phyloP scores from a whole-genome alignment of 208 protist genomes.

The Crithidia brevicula region DNA sequence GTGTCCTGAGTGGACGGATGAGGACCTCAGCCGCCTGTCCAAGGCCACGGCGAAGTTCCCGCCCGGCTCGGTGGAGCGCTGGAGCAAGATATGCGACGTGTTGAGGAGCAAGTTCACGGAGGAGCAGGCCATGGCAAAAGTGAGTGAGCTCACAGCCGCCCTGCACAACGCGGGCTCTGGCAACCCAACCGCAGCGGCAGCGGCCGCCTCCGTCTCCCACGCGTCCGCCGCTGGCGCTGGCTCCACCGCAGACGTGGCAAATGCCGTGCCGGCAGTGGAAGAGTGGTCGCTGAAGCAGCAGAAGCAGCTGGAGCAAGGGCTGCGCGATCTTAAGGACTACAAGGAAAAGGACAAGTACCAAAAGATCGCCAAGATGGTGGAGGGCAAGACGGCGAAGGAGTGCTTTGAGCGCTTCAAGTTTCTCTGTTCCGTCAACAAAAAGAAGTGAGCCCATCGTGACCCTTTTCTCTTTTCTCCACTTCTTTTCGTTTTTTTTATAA shows the following conservation, averaged over 20 bases:
- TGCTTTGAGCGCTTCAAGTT: slow-evolving; percentile 97
- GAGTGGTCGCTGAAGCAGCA: slow-evolving; percentile 96
- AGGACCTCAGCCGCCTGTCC: slow-evolving; percentile 92
- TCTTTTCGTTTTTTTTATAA: background rate
- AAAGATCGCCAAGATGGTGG: slow-evolving; percentile 93
- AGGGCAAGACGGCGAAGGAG: slow-evolving; percentile 96
- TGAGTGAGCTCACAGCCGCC: slow-evolving; percentile 82
- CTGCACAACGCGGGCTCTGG: slow-evolving; percentile 47
- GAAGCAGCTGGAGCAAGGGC: slow-evolving; percentile 93
- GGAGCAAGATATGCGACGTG: slow-evolving; percentile 86
- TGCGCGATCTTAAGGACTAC: slow-evolving; percentile 93
- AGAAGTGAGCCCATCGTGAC: slow-evolving; percentile 38
- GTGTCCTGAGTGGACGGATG: slow-evolving; percentile 83
- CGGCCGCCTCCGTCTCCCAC: slow-evolving; percentile 27
- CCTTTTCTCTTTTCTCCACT: background rate
- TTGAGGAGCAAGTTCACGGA: slow-evolving; percentile 82
- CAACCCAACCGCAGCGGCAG: slow-evolving; percentile 21
- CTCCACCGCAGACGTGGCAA: slow-evolving; percentile 3
- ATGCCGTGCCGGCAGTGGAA: slow-evolving; percentile 47
- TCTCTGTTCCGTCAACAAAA: slow-evolving; percentile 92
- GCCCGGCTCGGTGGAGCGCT: slow-evolving; percentile 91
- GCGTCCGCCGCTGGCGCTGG: slow-evolving; percentile 23
- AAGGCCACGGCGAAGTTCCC: slow-evolving; percentile 96
- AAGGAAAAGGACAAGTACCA: slow-evolving; percentile 96
- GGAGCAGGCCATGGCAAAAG: slow-evolving; percentile 93